Evolutionary conservation across 345 rosid genomes (phyloP).

Genomic region (Salix brachista): DNA sequence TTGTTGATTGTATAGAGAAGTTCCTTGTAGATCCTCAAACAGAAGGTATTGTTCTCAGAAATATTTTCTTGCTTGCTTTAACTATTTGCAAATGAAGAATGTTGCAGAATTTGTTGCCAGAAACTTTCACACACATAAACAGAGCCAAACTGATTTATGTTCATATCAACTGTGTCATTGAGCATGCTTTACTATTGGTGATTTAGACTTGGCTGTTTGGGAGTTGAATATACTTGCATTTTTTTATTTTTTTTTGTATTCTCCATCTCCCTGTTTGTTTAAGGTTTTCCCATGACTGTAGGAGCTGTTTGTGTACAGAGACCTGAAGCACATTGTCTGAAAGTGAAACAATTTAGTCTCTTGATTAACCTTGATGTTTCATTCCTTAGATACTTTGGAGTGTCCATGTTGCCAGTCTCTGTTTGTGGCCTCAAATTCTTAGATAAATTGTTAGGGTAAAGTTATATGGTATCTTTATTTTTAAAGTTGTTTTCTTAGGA

Average conservation of each 20-base stretch:
- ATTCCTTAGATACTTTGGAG: background rate
- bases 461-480: background rate
- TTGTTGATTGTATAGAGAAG: constrained; percentile 82
- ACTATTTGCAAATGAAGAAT: background rate
- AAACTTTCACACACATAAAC: background rate
- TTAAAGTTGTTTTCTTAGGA: background rate
- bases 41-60: constrained; percentile 51
- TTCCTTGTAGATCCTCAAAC: constrained; percentile 91
- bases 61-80: background rate
- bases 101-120: background rate
- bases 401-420: background rate
- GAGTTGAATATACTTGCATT: background rate
- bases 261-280: background rate
- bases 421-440: background rate
- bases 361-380: background rate
- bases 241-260: no score
- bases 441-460: background rate
- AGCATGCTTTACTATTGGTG: background rate
- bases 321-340: background rate
- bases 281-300: background rate
- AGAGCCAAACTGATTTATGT: background rate
- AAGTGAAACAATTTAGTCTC: background rate
- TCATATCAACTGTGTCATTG: background rate
- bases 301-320: background rate
- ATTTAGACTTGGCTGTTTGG: background rate